These are phyloP conservation scores for Blastobotrys peoriensis DNA, from an alignment of 805 yeast genomes.

Conservation along the genomic window DNA sequence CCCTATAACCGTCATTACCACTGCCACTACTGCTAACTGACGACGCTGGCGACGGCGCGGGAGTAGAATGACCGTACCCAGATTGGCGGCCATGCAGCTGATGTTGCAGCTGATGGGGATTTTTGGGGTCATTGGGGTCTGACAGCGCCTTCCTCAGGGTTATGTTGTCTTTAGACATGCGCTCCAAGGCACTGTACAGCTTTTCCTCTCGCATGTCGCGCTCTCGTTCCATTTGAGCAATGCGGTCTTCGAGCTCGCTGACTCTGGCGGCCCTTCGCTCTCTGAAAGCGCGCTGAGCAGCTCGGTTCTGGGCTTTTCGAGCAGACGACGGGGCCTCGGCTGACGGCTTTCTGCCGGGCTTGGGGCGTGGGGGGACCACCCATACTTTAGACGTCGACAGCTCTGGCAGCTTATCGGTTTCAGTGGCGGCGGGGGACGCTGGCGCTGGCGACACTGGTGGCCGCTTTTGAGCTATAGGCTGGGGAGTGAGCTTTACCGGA, in stretches of 20 bases:
- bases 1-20: neutral
- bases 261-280: conserved; percentile 81
- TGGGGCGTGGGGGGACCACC: conserved; percentile 82
- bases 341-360: conserved; percentile 53
- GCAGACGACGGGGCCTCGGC: conserved; percentile 78
- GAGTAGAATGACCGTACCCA: conserved; percentile 39
- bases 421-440: too few relatives aligned
- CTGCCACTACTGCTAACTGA: conserved; percentile 6
- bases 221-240: conserved; percentile 62
- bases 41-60: conserved; percentile 39
- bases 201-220: conserved; percentile 45
- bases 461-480: neutral
- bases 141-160: conserved; percentile 27
- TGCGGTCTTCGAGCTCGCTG: conserved; percentile 66
- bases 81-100: too few relatives aligned
- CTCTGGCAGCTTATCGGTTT: neutral
- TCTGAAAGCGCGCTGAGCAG: conserved; percentile 89
- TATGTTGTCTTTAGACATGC: conserved; percentile 32
- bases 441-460: neutral
- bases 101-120: conserved; percentile 35
- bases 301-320: conserved; percentile 85
- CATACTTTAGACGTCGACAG: conserved; percentile 61
- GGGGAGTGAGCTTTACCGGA: neutral
- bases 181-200: conserved; percentile 18
- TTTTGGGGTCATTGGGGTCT: conserved; percentile 1